Conservation (phyloP, 2,329 filamentous ascomycete genomes). For the Penicillium expansum region DNA sequence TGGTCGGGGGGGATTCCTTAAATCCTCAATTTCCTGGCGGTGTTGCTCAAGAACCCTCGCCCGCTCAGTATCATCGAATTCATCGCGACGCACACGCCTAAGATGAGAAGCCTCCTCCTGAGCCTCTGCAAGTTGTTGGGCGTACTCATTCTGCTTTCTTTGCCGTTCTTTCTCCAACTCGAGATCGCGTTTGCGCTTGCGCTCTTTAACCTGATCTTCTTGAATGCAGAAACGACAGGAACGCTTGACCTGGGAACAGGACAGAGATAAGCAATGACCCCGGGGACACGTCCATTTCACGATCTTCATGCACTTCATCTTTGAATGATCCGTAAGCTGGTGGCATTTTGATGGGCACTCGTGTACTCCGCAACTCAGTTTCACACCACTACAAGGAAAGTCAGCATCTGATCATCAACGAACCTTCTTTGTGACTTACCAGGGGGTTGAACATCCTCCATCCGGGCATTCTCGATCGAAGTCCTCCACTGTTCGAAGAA, state of each 20-base stretch:
- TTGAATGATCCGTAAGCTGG: conserved; percentile 57
- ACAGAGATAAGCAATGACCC: conserved; percentile 49
- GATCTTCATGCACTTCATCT: conserved; percentile 48
- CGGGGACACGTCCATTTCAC: conserved; percentile 52
- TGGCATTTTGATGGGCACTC: conserved; percentile 62
- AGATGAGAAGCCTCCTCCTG: conserved; percentile 26
- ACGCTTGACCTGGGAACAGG: conserved; percentile 45
- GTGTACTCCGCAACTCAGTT: conserved; percentile 59
- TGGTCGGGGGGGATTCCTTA: conserved; percentile 3
- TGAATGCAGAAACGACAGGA: conserved; percentile 53
- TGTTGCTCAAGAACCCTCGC: conserved; percentile 20
- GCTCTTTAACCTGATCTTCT: conserved; percentile 47
- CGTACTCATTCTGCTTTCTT: conserved; percentile 21
- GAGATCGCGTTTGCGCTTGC: conserved; percentile 52
- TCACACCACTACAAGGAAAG: conserved; percentile 35
- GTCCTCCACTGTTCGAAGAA: conserved; percentile 53
- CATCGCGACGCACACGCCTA: conserved; percentile 18
- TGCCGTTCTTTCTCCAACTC: conserved; percentile 41
- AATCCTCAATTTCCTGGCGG: conserved; percentile 16
- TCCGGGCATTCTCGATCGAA: conserved; percentile 65
- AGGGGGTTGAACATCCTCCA: conserved; percentile 64
- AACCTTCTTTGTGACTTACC: conserved; percentile 43
- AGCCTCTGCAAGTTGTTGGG: conserved; percentile 21
- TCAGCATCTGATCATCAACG: not conserved
- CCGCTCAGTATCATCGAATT: conserved; percentile 20